Evolutionary conservation across 2,329 filamentous ascomycete genomes (phyloP).

Genomic region (Colletotrichum filicis): DNA sequence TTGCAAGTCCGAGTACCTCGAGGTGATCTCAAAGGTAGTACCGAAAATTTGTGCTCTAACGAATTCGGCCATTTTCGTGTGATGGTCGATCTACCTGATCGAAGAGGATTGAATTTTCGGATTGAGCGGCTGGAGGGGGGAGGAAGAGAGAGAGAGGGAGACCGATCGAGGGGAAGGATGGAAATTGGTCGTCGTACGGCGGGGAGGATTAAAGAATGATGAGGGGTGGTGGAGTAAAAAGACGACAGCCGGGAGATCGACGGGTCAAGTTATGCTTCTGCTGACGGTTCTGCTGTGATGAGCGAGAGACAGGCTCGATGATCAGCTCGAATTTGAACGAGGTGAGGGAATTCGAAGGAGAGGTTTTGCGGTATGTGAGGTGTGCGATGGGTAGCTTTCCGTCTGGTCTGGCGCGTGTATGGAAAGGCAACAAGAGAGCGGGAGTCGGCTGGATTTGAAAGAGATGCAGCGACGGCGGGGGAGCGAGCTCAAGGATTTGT

Average conservation of each 20-base stretch:
- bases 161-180: background rate
- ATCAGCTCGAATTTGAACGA: slow-evolving; percentile 14
- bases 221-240: slow-evolving; percentile 20
- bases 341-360: slow-evolving; percentile 3
- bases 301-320: background rate
- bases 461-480: slow-evolving; percentile 27
- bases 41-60: slow-evolving; percentile 99
- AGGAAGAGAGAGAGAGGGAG: background rate
- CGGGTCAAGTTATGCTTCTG: background rate
- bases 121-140: slow-evolving; percentile 9
- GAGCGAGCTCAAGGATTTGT: slow-evolving; percentile 33
- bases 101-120: slow-evolving; percentile 15
- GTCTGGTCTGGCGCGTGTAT: background rate
- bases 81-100: slow-evolving; percentile 29
- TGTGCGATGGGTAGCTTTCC: slow-evolving; percentile 11
- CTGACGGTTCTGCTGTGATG: background rate
- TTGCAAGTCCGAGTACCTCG: slow-evolving; percentile 96
- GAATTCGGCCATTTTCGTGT: slow-evolving; percentile 92
- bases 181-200: background rate
- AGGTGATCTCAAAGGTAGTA: slow-evolving; percentile 99
- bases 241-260: slow-evolving; percentile 19
- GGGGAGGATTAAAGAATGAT: slow-evolving; percentile 4
- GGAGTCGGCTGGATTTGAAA: slow-evolving; percentile 28
- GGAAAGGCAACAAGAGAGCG: slow-evolving; percentile 8
- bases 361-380: slow-evolving; percentile 5